Percentiles rank a stretch among this genome's conserved stretches.
phyloP scores from a whole-genome alignment of 495 filamentous ascomycete species.

The Xylaria cubensis region DNA sequence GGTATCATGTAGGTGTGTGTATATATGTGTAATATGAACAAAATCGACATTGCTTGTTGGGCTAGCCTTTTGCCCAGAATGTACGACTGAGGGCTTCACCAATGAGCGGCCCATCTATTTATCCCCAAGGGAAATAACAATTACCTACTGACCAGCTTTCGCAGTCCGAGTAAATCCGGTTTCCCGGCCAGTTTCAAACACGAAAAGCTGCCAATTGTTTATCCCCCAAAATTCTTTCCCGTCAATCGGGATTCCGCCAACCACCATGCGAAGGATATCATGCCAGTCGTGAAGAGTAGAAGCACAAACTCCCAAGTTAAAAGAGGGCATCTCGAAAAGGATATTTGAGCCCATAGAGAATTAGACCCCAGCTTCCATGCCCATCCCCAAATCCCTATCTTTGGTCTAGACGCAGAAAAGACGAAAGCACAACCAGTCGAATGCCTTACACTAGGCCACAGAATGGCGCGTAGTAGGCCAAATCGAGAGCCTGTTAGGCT shows the following conservation, averaged over 20 bases:
- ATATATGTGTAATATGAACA: conserved; percentile 28
- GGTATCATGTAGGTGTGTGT: conserved; percentile 7
- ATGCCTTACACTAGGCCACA: conserved; percentile 25
- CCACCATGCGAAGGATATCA: conserved; percentile 32
- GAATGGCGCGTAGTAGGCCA: not conserved
- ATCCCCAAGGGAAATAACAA: not conserved
- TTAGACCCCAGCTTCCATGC: conserved; percentile 21
- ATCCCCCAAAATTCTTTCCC: not conserved
- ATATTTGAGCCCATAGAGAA: conserved; percentile 28
- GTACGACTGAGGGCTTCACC: not conserved
- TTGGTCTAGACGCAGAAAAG: conserved; percentile 31
- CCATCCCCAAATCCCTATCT: conserved; percentile 19
- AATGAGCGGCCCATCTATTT: not conserved
- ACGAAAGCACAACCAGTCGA: conserved; percentile 26
- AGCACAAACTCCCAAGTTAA: conserved; percentile 21
- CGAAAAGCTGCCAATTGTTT: not conserved
- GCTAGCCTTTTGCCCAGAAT: not conserved
- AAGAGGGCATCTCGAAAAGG: conserved; percentile 31
- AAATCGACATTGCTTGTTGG: not conserved
- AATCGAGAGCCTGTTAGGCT: not conserved
- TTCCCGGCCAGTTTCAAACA: not conserved
- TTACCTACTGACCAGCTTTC: conserved; percentile 1
- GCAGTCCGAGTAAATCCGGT: not conserved
- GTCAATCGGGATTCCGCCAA: conserved; percentile 3
- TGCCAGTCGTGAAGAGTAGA: conserved; percentile 40